Base-by-base conservation (phyloP, 768 basidiomycete genomes). In the Wakefieldia striispora region DNA sequence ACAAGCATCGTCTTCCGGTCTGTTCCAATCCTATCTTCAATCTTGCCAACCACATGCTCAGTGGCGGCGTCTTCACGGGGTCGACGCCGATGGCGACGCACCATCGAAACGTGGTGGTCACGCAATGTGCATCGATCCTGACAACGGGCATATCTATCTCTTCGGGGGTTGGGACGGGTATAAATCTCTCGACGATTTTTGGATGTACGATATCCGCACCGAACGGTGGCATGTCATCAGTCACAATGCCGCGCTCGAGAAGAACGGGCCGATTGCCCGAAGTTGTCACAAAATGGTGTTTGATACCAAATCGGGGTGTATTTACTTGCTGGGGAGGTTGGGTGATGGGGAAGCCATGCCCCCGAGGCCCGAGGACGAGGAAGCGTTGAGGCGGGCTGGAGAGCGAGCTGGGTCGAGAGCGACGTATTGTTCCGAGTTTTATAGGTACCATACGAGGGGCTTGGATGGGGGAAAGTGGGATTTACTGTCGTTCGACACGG, bases 281-380 rank as follows among this genome's bases (percentile, higher is more conserved):
- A 82, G 83, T 9, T 91, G 89, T 59, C 90, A 91, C 60, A 88
- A 86, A 69, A 89, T 90, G 84, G 82, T 80, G 16, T 90, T 88
- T 58, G 87, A 91, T 57, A 69, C 73, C n/a, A 79, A 76, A 64
- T 83, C 81, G 0, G 86, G 84, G 2, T 75, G 72, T 49, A 83
- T 91, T 17, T 91, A 88, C 62, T 60, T 91, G 1, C 67, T 91
- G n/a, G 89, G 89, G 13, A 71, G 84, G 57, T 65, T 89, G 43
- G 75, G 74, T 13, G 86, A 88, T 51, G 69, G 68, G 23, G 84
- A 86, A 54, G 68, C 71, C 29, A 55, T 59, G 40, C 48, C 59
- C 12, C 27, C n/a, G 24, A 63, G 65, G 40, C 54, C 64, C 31
- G 59, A 59, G 20, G 51, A 53, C 27, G 61, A 61, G 47, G 60